Evolutionary conservation across 305 asterid genomes (phyloP), one percentile per base, ranked within the genome.

Genomic region (Solanum hybrid): DNA sequence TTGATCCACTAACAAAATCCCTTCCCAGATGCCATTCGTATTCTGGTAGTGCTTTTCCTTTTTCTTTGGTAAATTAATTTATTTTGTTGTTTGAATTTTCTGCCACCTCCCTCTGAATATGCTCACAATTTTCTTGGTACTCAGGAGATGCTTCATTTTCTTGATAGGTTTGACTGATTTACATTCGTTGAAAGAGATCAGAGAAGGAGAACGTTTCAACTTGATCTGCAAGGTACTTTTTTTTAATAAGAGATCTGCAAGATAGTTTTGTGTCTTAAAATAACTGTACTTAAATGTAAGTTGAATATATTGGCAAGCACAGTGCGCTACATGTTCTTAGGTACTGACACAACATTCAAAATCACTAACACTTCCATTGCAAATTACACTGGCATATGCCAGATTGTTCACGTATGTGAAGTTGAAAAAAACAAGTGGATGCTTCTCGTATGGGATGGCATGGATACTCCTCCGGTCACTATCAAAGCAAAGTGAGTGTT

Each of bases 401-500:
- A 97, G 99, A 94, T 97, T 92, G 90, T 95, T 90, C 95, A 96
- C 92, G 40, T 92, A 77, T 90, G 91, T 90, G 93, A 93, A 92
- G 93, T 92, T 77, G 91, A 90, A 90, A 91, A 92, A 90, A 93
- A 93, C 89, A 93, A 93, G 34, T 92, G 94, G 97, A 91, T 95
- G 93, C 92, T 97, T 89, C 95, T 92, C 91, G 93, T 94, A 91
- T 97, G 99, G 99, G 98, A 97, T 94, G 99, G 98, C 87, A 94
- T 96, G 67, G 99, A 97, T 88, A 80, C 95, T 89, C 97, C 97
- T 12, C 95, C 98, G 12, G 87, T 90, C 89, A 84, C 93, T 89
- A 90, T 95, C 89, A 93, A 92, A 86, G 57, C 95, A 84, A 94
- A 92, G 99, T 97, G 88, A 92, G 96, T 90, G 34, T n/a, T 88